These are phyloP conservation scores for Daldinia grandis DNA, from an alignment of 495 filamentous ascomycete genomes.

Conservation along the genomic window DNA sequence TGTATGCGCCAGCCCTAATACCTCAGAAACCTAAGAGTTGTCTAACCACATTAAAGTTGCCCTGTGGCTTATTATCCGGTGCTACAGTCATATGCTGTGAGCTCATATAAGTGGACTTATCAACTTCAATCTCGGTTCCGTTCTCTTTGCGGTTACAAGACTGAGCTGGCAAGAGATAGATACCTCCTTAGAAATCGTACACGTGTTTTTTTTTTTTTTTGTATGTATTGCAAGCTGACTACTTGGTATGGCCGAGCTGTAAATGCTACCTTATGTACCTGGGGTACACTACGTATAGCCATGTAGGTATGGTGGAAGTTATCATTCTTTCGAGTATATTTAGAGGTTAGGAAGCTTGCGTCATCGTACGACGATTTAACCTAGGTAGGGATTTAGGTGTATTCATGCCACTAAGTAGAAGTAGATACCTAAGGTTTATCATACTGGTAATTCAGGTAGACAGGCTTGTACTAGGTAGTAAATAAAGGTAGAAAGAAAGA, in stretches of 20 bases:
- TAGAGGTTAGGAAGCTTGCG: slow-evolving; percentile 22
- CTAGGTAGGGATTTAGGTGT: no score
- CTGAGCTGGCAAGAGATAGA: slow-evolving; percentile 4
- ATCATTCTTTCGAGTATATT: neutral
- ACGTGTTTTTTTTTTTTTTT: neutral
- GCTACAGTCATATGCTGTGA: slow-evolving; percentile 7
- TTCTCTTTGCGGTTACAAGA: neutral
- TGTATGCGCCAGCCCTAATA: neutral
- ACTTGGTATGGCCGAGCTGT: neutral
- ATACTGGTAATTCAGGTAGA: neutral
- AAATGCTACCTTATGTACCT: neutral
- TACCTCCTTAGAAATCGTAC: neutral
- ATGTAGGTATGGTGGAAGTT: neutral
- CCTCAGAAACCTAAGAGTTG: neutral
- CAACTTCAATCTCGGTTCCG: neutral
- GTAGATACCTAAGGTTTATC: slow-evolving; percentile 2
- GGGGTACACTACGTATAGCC: neutral
- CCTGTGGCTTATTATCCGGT: neutral
- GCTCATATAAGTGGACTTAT: slow-evolving; percentile 13
- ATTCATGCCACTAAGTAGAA: neutral
- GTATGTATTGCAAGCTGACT: slow-evolving; percentile 1
- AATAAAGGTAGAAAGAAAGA: neutral
- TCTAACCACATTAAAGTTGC: neutral
- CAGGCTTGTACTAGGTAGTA: neutral
- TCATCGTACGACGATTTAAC: slow-evolving; percentile 29